Percentiles rank a stretch among this genome's conserved stretches.
These are phyloP conservation scores for Xylaria sp. DNA, from an alignment of 2,329 filamentous ascomycete species.

Conservation along the genomic window DNA sequence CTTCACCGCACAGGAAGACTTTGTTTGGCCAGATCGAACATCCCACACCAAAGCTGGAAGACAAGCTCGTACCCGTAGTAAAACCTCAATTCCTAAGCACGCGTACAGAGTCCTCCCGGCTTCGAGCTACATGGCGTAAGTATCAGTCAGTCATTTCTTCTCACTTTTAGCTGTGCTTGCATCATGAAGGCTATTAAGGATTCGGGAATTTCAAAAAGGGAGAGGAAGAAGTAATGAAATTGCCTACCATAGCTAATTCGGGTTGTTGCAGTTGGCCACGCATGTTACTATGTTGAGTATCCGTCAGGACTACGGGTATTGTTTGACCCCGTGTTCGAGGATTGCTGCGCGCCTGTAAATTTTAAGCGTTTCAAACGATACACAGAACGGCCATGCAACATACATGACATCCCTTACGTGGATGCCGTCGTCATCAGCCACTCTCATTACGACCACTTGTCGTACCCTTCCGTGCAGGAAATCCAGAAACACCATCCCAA, in stretches of 20 bases:
- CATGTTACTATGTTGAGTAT: constrained; percentile 92
- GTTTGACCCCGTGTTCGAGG: constrained; percentile 92
- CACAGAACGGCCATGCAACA: constrained; percentile 76
- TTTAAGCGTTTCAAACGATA: constrained; percentile 77
- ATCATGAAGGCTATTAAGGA: neutral
- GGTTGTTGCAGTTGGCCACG: constrained; percentile 69
- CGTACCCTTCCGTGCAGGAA: constrained; percentile 73
- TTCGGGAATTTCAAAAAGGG: no score
- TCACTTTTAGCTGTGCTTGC: neutral
- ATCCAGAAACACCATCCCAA: constrained; percentile 74
- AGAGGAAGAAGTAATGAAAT: no score
- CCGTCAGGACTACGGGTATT: constrained; percentile 84
- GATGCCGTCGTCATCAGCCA: constrained; percentile 85
- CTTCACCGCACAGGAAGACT: constrained; percentile 20
- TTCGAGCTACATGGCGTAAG: constrained; percentile 81
- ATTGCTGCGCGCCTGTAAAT: constrained; percentile 79
- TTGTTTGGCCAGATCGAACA: constrained; percentile 46
- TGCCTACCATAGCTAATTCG: neutral
- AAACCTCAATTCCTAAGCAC: constrained; percentile 70
- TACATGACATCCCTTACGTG: constrained; percentile 77
- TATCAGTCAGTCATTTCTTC: neutral
- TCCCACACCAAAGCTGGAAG: constrained; percentile 69
- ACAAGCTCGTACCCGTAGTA: constrained; percentile 63
- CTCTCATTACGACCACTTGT: constrained; percentile 93
- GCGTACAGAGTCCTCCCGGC: constrained; percentile 59